Evolutionary conservation across 2,329 filamentous ascomycete species (phyloP), one percentile per base, ranked within the genome.

Genomic region (Alternaria burnsii): DNA sequence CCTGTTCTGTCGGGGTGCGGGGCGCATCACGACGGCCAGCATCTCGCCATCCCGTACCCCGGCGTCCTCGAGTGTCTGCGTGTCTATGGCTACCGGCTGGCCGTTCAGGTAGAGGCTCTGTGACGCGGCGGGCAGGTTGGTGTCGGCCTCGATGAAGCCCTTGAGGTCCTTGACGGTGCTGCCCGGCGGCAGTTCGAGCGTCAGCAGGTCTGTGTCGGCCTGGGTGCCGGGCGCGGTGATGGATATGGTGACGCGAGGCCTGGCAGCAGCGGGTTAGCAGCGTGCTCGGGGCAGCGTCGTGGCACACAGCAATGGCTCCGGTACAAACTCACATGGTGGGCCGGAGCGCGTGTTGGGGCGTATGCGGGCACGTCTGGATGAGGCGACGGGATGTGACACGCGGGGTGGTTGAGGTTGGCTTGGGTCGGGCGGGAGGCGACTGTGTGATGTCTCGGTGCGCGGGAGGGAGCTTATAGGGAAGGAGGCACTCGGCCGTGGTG

Each of bases 81-180:
- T 80, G 71, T 94, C 90, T 79, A 93, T 89, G 68, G 83, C 86
- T 56, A 99, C 88, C 42, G 94, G 87, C 67, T 88, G 87, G 67
- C 94, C 95, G 78, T 97, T 96, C 82, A 94, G 91, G 81, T 95
- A 96, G 75, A 98, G 89, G 75, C 93, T 89, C 78, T 97, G 93
- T 47, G 90, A 85, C 44, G 84, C 83, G 18, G 88, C 86, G 28
- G 91, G 87, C 69, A 97, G 89, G 71, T 84, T 84, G 50, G 90
- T 90, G 80, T 98, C 94, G 79, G 89, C 91, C 77, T 95, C 88
- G 76, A 99, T 91, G 75, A 93, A 91, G 75, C 89, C 91, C 80
- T 97, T 97, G 68, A 99, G 87, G 54, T 93, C 90, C 72, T 89
- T 89, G 70, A 98, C 81, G 48, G 92, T 92, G 84, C 95, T 93